Evolutionary conservation across 371 early-diverging fungal genomes (phyloP), one percentile per base, ranked within the genome.

Genomic region (Mortierella sp.): DNA sequence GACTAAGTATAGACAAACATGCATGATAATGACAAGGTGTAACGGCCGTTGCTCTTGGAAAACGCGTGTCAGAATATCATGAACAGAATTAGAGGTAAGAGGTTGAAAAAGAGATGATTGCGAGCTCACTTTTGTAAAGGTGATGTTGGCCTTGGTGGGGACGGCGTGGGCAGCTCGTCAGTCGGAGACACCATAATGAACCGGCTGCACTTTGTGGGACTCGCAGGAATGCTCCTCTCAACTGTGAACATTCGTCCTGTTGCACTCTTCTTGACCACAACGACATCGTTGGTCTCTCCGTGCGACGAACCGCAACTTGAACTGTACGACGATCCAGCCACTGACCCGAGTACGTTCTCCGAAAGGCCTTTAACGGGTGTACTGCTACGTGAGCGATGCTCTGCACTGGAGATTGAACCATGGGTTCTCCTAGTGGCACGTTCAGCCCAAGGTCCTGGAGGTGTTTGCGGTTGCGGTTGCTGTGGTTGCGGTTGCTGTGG

Each of bases 261-360:
- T 26, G 74, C 74, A 38, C 74, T 73, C 68, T 73, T 72, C 60
- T 72, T 73, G 31, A 73, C 60, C 64, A 64, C 55, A 56, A 73
- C 74, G 2, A 73, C 63, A 48, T 73, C 74, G 12, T 64, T 73
- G 8, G 42, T 26, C 54, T 55, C 42, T 19, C 53, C 50, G 24
- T 38, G 27, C 43, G 18, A n/a, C 13, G 34, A 30, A 19, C 54
- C 34, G n/a, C 45, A 27, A 6, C 34, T 34, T 10, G 34, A 34
- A 14, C 31, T 9, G 39, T 49, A 42, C 12, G 43, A 41, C 9
- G 47, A 27, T 2, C 56, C 56, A n/a, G 31, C 27, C 18, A 7
- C 42, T 16, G 47, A 27, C 3, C 56, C 56, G 18, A 31, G 46
- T 28, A 7, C 42, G 27, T 12, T 42, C 28, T 55, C 45, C 9